phyloP scores from a whole-genome alignment of 148 eudicot genomes.

The Heliamphora exappendiculata region DNA sequence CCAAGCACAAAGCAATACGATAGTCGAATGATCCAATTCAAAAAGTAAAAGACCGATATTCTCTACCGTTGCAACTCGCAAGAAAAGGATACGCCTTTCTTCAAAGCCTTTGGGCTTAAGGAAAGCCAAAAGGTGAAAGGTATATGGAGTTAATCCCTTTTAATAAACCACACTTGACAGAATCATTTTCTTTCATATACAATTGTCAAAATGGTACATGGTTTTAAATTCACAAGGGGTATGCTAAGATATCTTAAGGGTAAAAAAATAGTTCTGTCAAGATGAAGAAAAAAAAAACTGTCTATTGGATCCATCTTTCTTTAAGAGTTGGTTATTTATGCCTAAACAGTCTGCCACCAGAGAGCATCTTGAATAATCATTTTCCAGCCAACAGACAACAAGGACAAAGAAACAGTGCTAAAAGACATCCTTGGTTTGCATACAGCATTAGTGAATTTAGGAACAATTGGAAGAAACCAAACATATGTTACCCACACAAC shows the following conservation, averaged over 20 bases:
- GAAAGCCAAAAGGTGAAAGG: not conserved
- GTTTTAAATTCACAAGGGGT: too few relatives aligned
- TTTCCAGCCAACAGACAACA: not conserved
- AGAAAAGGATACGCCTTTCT: not conserved
- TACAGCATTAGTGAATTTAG: not conserved
- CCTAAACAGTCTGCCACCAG: not conserved
- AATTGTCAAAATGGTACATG: not conserved
- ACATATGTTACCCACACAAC: not conserved
- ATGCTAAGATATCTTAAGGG: not conserved
- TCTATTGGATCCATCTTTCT: not conserved
- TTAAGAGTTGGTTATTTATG: not conserved
- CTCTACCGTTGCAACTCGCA: not conserved
- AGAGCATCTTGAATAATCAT: not conserved
- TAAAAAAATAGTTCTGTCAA: not conserved
- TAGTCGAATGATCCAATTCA: not conserved
- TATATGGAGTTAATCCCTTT: not conserved
- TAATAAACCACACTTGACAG: not conserved
- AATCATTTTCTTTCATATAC: not conserved
- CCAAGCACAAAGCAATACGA: not conserved
- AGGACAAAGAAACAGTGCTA: not conserved
- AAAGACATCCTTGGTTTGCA: not conserved
- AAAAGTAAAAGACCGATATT: not conserved
- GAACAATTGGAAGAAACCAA: not conserved
- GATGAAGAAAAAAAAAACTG: not conserved
- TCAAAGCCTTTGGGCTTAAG: not conserved